Evolutionary conservation across 2,329 filamentous ascomycete species (phyloP).

Genomic region (Pyricularia pennisetigena): DNA sequence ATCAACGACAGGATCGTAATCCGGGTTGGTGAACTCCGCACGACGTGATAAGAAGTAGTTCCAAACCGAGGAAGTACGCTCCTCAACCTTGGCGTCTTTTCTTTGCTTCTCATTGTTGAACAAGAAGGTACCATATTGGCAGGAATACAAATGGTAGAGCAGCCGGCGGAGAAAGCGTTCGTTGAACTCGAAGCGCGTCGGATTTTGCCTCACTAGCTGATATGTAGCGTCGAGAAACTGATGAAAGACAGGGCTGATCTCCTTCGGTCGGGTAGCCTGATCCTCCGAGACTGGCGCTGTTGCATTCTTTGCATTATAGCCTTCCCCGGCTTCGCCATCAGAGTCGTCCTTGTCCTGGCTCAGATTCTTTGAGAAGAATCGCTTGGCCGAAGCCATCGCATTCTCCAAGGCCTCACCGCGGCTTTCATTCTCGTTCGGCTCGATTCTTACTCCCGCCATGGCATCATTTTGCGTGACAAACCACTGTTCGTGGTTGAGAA

Average conservation of each 20-base stretch:
- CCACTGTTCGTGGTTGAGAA: conserved; percentile 86
- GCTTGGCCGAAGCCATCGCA: conserved; percentile 72
- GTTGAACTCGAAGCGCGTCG: conserved; percentile 89
- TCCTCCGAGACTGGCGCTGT: conserved; percentile 29
- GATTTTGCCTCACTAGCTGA: conserved; percentile 77
- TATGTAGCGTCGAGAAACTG: conserved; percentile 94
- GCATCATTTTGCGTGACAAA: conserved; percentile 78
- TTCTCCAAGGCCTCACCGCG: conserved; percentile 73
- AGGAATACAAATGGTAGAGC: conserved; percentile 89
- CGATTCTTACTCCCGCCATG: conserved; percentile 53
- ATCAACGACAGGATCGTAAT: conserved; percentile 66
- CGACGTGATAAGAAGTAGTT: conserved; percentile 82
- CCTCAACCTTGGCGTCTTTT: conserved; percentile 54
- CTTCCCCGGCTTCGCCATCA: conserved; percentile 42
- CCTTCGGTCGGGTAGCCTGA: conserved; percentile 71
- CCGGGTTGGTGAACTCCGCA: conserved; percentile 71
- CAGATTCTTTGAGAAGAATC: conserved; percentile 80
- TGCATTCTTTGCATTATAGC: conserved; percentile 19
- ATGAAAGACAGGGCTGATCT: conserved; percentile 93
- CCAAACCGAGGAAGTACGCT: conserved; percentile 83
- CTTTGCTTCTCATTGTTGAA: conserved; percentile 93
- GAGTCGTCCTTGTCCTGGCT: conserved; percentile 47
- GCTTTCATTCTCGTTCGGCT: conserved; percentile 51
- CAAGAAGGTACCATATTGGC: conserved; percentile 93
- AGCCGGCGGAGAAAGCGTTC: conserved; percentile 84